Evolutionary conservation across 306 rosid species (phyloP).

Genomic region (Dryas octopetala): DNA sequence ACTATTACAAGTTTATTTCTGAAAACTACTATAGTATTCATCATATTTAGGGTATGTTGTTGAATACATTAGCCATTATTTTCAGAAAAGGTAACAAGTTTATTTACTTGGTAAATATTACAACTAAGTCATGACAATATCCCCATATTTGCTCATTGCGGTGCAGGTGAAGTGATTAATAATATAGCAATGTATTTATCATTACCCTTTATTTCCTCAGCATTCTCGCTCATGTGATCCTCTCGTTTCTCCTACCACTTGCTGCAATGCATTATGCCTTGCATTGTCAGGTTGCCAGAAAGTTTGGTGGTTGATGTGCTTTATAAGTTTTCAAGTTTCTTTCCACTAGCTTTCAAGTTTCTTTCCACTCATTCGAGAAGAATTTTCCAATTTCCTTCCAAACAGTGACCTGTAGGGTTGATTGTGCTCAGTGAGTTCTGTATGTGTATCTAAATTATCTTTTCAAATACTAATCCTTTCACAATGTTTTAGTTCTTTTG

Average conservation of each 20-base stretch:
- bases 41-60: not conserved
- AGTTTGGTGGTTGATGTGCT: not conserved
- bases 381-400: slow-evolving; percentile 3
- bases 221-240: not conserved
- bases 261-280: slow-evolving; percentile 21
- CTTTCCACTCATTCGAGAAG: not conserved
- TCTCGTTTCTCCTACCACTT: slow-evolving; percentile 15
- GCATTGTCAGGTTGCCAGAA: slow-evolving; percentile 15
- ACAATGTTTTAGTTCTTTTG: not conserved
- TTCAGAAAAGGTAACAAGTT: slow-evolving; percentile 1
- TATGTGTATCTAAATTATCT: not conserved
- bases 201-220: not conserved
- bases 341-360: not conserved
- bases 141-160: not conserved
- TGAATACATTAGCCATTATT: not conserved
- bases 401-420: not conserved
- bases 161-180: not conserved
- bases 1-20: not conserved
- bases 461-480: not conserved
- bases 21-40: not conserved
- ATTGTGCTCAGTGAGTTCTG: slow-evolving; percentile 23
- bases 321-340: slow-evolving; percentile 6
- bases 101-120: not conserved
- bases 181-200: not conserved
- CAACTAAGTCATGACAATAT: not conserved